Percentiles rank a stretch among this genome's conserved stretches.
These are phyloP conservation scores for Boletus rufocinnamomeus DNA, from an alignment of 768 basidiomycete genomes.

Conservation along the genomic window DNA sequence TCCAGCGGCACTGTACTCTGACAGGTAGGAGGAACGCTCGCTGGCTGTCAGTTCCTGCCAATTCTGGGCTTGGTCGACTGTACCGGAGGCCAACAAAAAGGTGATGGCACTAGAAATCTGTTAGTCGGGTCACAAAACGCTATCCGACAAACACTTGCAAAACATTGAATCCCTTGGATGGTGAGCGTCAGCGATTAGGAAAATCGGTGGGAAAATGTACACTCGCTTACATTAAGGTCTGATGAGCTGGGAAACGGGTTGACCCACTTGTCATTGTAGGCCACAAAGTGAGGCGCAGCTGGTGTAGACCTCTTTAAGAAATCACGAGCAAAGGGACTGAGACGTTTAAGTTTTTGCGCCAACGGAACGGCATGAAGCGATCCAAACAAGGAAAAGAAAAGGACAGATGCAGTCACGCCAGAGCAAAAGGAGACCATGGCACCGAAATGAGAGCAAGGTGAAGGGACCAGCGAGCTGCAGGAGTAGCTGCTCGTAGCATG, in stretches of 20 bases:
- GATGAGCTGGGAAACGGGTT: conserved; percentile 47
- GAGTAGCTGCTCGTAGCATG: not conserved
- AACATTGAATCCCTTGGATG: conserved; percentile 34
- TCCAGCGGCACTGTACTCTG: conserved; percentile 53
- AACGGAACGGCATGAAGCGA: conserved; percentile 20
- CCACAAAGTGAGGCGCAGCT: conserved; percentile 50
- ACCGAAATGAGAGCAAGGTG: not conserved
- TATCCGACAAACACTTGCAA: conserved; percentile 26
- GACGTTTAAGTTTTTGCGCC: conserved; percentile 22
- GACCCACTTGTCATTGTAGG: conserved; percentile 45
- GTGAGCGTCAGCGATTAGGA: not conserved
- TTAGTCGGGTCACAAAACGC: not conserved
- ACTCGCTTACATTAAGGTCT: conserved; percentile 40
- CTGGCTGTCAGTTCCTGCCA: conserved; percentile 42
- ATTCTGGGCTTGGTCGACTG: conserved; percentile 47
- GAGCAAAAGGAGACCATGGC: conserved; percentile 20
- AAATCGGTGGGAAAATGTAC: not conserved
- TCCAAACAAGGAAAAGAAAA: conserved; percentile 12
- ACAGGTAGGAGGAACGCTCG: conserved; percentile 43
- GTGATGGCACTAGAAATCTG: conserved; percentile 36
- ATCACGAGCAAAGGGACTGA: conserved; percentile 26
- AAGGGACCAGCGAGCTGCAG: not conserved
- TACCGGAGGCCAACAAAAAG: conserved; percentile 43
- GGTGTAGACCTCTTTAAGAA: conserved; percentile 31
- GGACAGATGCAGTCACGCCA: conserved; percentile 1